Evolutionary conservation across 345 rosid species (phyloP), one percentile per base, ranked within the genome.

Genomic region (Sonneratia caseolaris): DNA sequence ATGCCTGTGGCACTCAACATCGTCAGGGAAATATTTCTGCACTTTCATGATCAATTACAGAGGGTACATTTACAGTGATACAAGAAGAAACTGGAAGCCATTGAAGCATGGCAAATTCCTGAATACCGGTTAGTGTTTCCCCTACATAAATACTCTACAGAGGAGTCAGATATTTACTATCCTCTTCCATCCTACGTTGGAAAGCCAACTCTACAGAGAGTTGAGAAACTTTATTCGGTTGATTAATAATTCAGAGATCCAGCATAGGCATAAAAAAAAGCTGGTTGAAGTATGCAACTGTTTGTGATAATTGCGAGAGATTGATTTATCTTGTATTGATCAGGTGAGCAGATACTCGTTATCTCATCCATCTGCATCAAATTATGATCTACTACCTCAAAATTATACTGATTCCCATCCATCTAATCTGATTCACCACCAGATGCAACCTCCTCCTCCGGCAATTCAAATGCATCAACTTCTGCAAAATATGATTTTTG

Each of bases 401-500:
- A 19, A 14, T 49, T 67, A 45, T 6, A 14, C 16, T 11, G 21
- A 22, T 40, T 70, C 51, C 68, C 69, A 72, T 71, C 62, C 43
- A 73, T 64, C 80, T 74, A 86, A 73, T 86, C 89, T 71, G 79
- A 77, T 56, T 83, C 85, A 72, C 83, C 78, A 56, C 35, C 65
- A 24, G 89, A 78, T 22, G 70, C 73, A 75, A 82, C 89, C 81
- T 89, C 95, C 82, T 86, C 97, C 71, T 84, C 91, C 62, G 76
- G 62, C n/a, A 91, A 78, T 79, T 89, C 86, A 73, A 86, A 91
- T 62, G 87, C 87, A 81, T 91, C 97, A 38, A 91, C 57, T 76
- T 89, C 91, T 1, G 87, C 90, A 78, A 88, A 91, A 72, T 91
- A 89, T 69, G 91, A 91, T 82, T 71, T 83, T 75, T 89, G 91